Evolutionary conservation across 2,329 filamentous ascomycete species (phyloP).

Genomic region (Phaeosphaeriaceae sp.): DNA sequence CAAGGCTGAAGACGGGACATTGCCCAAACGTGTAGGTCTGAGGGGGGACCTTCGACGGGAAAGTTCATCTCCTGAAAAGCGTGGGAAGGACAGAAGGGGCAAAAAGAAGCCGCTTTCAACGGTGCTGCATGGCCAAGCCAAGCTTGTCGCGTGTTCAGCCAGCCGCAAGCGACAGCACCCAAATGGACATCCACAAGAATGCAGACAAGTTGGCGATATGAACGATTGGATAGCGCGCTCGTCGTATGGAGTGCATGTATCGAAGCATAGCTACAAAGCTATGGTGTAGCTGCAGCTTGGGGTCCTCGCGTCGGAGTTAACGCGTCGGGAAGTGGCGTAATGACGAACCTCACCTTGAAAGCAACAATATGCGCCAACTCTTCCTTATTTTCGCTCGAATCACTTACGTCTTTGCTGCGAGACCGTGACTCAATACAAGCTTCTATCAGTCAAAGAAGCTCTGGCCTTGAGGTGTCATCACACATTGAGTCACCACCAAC

Average conservation of each 20-base stretch:
- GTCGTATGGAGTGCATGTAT: neutral
- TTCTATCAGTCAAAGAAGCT: neutral
- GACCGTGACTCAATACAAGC: neutral
- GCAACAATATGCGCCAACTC: neutral
- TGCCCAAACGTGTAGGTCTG: slow-evolving; percentile 1
- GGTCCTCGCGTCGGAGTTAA: slow-evolving; percentile 1
- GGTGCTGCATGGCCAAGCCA: neutral
- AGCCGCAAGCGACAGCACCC: neutral
- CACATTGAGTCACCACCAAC: slow-evolving; percentile 14
- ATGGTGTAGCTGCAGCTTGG: neutral
- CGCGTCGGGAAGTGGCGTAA: slow-evolving; percentile 13
- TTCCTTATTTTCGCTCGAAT: neutral
- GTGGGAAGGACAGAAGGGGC: neutral
- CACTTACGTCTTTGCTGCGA: neutral
- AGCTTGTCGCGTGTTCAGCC: neutral
- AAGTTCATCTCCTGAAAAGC: neutral
- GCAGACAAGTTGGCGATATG: neutral
- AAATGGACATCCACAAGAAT: neutral
- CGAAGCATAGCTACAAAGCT: neutral
- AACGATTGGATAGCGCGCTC: neutral
- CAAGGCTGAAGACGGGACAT: slow-evolving; percentile 15
- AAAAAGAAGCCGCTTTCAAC: neutral
- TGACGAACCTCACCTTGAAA: slow-evolving; percentile 5
- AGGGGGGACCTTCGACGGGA: neutral
- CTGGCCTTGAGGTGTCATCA: neutral